Evolutionary conservation across 352 stramenopile genomes (phyloP), one percentile per base, ranked within the genome.

Genomic region (Phytophthora ramorum): DNA sequence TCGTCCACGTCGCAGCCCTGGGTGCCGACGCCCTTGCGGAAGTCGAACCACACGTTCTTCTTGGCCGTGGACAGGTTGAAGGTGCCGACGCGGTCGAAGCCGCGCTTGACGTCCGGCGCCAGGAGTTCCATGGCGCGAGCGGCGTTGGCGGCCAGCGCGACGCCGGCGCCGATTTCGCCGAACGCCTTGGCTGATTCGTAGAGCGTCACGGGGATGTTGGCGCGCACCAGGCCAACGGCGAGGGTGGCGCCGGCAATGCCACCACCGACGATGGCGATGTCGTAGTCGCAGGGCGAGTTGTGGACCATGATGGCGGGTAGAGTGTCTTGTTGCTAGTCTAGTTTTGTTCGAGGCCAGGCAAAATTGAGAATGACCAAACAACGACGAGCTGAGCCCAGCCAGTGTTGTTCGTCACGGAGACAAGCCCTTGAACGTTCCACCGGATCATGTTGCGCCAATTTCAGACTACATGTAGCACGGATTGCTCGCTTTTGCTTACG

Each of bases 41-140:
- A 75, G 61, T 78, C 61, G 49, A 78, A 78, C 60, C 70, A 78
- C 10, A 78, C 65, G 34, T 66, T 67, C 57, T 75, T 78, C 60
- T 78, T 75, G 49, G 45, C 51, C 16, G 60, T 66, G 20, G 60
- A 72, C 17, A 69, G 46, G 53, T 78, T 75, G 43, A 71, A 75
- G n/a, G 70, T 78, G 48, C 70, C 65, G 44, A 78, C 70, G 37
- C 65, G 59, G 52, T 78, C 70, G 53, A 74, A 78, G 46, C 45
- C 59, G 47, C 60, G 65, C 47, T 78, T 75, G 57, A 71, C 56
- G 22, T 72, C 57, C 0, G 70, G 65, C 6, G 60, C 40, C 19
- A 78, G 35, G 2, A 78, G 61, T 32, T 75, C 70, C 70, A 78
- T 69, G 51, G 65, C 70, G 10, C 60, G 59, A 37, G 51, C 51